phyloP scores from a whole-genome alignment of 164 flowering plant species.

The Berberis vulgaris region DNA sequence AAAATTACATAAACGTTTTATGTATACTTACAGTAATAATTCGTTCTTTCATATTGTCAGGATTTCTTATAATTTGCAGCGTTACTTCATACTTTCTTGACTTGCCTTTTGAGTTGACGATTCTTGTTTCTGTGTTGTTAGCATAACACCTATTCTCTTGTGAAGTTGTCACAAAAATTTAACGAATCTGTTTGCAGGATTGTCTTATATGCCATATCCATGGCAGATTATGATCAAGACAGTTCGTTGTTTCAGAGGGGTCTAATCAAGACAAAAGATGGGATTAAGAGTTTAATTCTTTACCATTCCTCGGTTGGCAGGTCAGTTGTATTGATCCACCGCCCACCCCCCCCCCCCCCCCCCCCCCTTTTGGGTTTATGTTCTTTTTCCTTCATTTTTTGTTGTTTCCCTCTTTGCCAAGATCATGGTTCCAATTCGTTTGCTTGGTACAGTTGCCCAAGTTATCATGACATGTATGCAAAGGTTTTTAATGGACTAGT shows the following conservation, averaged over 20 bases:
- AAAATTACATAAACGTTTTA: not conserved
- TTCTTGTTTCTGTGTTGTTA: not conserved
- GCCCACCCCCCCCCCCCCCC: too few relatives aligned
- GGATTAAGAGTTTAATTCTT: conserved; percentile 58
- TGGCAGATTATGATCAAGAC: conserved; percentile 84
- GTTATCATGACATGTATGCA: too few relatives aligned
- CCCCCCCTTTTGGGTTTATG: not conserved
- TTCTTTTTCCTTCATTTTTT: too few relatives aligned
- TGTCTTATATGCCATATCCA: conserved; percentile 72
- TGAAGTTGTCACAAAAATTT: conserved; percentile 1
- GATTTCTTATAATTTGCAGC: not conserved
- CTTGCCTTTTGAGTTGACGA: not conserved
- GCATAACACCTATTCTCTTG: not conserved
- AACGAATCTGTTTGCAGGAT: conserved; percentile 34
- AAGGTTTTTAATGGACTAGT: too few relatives aligned
- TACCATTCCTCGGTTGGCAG: conserved; percentile 77
- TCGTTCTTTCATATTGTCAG: not conserved
- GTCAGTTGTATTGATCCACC: conserved; percentile 23
- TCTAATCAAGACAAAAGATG: conserved; percentile 64
- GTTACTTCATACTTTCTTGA: not conserved
- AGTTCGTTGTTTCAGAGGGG: conserved; percentile 21
- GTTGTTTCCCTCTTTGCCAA: too few relatives aligned
- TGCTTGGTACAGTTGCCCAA: too few relatives aligned
- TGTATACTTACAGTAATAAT: not conserved
- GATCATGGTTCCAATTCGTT: too few relatives aligned